Percentiles rank a stretch among this genome's conserved stretches.
Conservation (phyloP, 2,329 filamentous ascomycete species). For the Alternaria novae-zelandiae region DNA sequence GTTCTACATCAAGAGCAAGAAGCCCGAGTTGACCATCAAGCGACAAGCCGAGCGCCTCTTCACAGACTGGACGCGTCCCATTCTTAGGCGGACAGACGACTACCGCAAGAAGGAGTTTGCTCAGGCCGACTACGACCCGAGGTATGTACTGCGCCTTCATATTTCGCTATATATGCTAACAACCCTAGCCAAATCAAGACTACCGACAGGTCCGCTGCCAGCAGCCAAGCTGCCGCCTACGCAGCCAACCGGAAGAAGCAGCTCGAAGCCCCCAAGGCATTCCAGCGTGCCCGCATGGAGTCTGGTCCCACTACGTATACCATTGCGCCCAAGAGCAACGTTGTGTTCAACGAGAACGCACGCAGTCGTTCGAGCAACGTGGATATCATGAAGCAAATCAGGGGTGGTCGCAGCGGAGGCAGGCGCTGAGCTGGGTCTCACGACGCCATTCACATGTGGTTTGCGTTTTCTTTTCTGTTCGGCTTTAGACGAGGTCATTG, state of each 20-base stretch:
- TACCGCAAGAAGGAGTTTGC: constrained; percentile 84
- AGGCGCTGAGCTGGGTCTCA: constrained; percentile 19
- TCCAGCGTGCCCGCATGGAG: constrained; percentile 66
- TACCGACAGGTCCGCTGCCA: constrained; percentile 24
- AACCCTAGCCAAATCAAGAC: constrained; percentile 18
- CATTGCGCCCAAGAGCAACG: constrained; percentile 66
- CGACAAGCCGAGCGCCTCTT: constrained; percentile 90
- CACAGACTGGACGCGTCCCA: constrained; percentile 93
- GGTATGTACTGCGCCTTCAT: constrained; percentile 41
- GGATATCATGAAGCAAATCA: constrained; percentile 42
- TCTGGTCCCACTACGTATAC: constrained; percentile 66
- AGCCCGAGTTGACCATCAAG: constrained; percentile 87
- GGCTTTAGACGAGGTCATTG: not conserved
- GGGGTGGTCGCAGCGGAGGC: constrained; percentile 31
- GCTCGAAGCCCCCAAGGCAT: constrained; percentile 59
- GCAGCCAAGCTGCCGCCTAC: constrained; percentile 42
- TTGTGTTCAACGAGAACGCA: constrained; percentile 42
- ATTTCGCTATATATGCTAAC: constrained; percentile 21
- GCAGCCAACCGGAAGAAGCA: constrained; percentile 53
- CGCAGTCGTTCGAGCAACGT: constrained; percentile 33
- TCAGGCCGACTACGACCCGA: constrained; percentile 66
- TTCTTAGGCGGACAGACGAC: constrained; percentile 91
- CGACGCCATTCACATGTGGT: not conserved
- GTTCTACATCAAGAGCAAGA: constrained; percentile 96
- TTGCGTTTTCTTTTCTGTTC: not conserved